Base-by-base conservation (phyloP, 768 basidiomycete species). In the Asterophora parasitica region DNA sequence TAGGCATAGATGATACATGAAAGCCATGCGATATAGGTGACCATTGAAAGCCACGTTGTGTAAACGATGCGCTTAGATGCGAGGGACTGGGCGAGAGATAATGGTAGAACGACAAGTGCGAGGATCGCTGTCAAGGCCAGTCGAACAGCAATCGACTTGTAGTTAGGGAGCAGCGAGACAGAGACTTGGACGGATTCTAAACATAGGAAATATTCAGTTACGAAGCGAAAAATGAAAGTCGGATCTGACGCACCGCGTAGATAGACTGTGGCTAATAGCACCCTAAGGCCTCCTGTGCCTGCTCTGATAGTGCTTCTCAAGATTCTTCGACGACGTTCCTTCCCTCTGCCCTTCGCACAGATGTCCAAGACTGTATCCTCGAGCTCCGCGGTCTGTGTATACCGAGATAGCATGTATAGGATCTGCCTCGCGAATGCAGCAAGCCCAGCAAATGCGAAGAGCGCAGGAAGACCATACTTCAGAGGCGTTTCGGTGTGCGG, bases 321-420 rank as follows among this genome's bases (percentile, higher is more conserved):
- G 30, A 70, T 48, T 33, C 61, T 53, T 41, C 82, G 63, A 48
- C 62, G 68, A 20, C 65, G 61, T 58, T 79, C 77, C 58, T 74
- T 77, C n/a, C 75, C 75, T 55, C 68, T 67, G 20, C 76, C 76
- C 46, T 74, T 72, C 13, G 81, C 78, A 59, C 87, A 78, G 0
- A 78, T 70, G 53, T 84, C 76, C 13, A 82, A 56, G 42, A 88
- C 59, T 34, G 88, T 69, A 51, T 87, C 85, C 61, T 86, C 81
- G 31, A 82, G 61, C 51, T 85, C 79, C 27, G 75, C 71, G 61
- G 78, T 77, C 55, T 79, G 77, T 37, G 85, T 69, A 62, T 89
- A 86, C 27, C 82, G 74, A 37, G 82, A 79, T n/a, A 89, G 75
- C 72, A 88, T 77, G 65, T 85, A 88, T 81, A 83, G 85, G 41